Evolutionary conservation across 1,284 basidiomycete genomes (phyloP).

Genomic region (Hemileia vastatrix): DNA sequence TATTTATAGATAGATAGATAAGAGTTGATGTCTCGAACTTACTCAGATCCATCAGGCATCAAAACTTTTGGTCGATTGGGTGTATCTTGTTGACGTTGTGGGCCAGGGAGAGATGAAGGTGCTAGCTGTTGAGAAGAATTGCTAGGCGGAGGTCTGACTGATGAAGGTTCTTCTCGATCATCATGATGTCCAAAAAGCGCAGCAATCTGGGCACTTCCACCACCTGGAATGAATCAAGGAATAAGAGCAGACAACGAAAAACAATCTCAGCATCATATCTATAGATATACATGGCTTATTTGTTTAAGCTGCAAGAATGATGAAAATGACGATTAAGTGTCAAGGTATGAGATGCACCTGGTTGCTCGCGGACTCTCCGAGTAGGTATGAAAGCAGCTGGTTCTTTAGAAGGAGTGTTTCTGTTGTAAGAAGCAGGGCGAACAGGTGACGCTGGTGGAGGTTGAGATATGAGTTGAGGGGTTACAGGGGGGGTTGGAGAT

Average conservation of each 20-base stretch:
- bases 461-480: too few species aligned
- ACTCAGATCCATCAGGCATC: slow-evolving; percentile 18
- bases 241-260: background rate
- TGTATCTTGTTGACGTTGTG: background rate
- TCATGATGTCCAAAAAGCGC: slow-evolving; percentile 9
- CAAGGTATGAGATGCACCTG: background rate
- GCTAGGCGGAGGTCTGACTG: slow-evolving; percentile 7
- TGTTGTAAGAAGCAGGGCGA: background rate
- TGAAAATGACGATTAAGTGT: background rate
- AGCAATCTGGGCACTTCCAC: slow-evolving; percentile 13
- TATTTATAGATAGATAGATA: too few species aligned
- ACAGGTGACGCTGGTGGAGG: background rate
- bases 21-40: too few species aligned
- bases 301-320: too few species aligned
- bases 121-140: background rate
- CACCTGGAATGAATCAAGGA: background rate
- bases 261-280: too few species aligned
- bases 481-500: too few species aligned
- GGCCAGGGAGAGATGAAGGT: background rate
- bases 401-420: background rate
- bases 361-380: slow-evolving; percentile 18
- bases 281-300: too few species aligned
- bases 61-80: background rate
- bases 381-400: slow-evolving; percentile 10
- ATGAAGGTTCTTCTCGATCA: background rate